Evolutionary conservation across 148 eudicot genomes (phyloP).

Genomic region (Rhododendron griersonianum): DNA sequence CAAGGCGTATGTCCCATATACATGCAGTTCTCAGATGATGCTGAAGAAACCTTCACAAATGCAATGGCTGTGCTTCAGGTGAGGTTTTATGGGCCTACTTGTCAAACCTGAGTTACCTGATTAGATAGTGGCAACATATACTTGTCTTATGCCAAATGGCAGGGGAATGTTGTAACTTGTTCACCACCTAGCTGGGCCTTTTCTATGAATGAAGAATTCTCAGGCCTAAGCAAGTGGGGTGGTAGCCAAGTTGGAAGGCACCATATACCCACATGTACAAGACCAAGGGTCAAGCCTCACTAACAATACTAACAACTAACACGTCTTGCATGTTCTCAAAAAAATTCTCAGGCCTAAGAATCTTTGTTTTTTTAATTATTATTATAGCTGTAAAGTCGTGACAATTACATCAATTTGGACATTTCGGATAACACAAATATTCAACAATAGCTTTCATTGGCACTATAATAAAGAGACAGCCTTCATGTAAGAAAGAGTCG

Average conservation of each 20-base stretch:
- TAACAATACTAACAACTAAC: not conserved
- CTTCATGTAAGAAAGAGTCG: not conserved
- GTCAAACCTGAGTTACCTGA: not conserved
- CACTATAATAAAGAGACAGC: not conserved
- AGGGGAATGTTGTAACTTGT: not conserved
- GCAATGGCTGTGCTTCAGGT: constrained; percentile 63
- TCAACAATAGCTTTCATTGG: not conserved
- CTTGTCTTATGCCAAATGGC: not conserved
- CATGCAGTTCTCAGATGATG: constrained; percentile 74
- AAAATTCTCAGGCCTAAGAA: not conserved
- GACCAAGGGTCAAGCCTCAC: not conserved
- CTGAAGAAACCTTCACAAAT: constrained; percentile 73
- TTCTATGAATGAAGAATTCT: not conserved
- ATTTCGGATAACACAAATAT: not conserved
- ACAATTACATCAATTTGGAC: not conserved
- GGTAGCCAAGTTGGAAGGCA: not conserved
- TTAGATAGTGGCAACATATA: not conserved
- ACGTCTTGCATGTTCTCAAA: not conserved
- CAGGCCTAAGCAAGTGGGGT: not conserved
- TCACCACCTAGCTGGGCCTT: not conserved
- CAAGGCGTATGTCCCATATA: constrained; percentile 90
- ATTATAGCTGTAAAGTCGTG: not conserved
- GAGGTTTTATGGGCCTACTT: constrained; percentile 15
- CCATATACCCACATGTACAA: not conserved
- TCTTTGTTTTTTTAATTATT: no score